Percentiles rank a stretch among this genome's conserved stretches.
Conservation (phyloP, 192 early-diverging fungal genomes). For the Coemansia sp. region DNA sequence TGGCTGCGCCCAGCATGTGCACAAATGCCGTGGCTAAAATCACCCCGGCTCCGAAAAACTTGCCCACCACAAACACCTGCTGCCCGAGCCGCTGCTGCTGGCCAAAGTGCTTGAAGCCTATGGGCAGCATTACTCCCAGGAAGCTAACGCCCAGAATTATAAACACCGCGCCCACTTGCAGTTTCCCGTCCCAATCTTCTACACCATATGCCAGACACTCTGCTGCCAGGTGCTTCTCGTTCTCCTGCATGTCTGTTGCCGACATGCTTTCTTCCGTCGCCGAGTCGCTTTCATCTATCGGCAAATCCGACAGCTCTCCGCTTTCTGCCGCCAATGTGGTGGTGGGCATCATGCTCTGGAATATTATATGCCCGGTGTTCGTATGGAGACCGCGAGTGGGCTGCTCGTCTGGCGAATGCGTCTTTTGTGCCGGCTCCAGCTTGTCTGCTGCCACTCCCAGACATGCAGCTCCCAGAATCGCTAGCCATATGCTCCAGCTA, state of each 20-base stretch:
- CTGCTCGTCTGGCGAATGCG: background rate
- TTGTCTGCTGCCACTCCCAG: background rate
- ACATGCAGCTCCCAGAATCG: background rate
- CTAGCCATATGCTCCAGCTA: no score
- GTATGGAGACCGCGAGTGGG: conserved; percentile 3
- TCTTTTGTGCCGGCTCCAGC: no score
- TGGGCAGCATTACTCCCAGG: conserved; percentile 56
- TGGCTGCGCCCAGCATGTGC: conserved; percentile 68
- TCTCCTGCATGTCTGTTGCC: background rate
- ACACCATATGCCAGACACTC: conserved; percentile 38
- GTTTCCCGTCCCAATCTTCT: conserved; percentile 37
- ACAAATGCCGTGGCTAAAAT: conserved; percentile 75
- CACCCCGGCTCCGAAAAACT: conserved; percentile 66
- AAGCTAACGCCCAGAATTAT: conserved; percentile 57
- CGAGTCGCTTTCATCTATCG: background rate
- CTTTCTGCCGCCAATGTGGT: background rate
- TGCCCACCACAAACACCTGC: conserved; percentile 40
- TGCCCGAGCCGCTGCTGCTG: conserved; percentile 32
- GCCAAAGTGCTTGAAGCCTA: conserved; percentile 36
- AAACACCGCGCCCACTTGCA: conserved; percentile 58
- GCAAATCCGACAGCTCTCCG: background rate
- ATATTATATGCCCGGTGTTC: conserved; percentile 34
- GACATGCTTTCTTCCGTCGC: background rate
- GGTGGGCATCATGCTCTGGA: conserved; percentile 16
- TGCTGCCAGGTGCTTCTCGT: background rate